Evolutionary conservation across 164 flowering plant genomes (phyloP), one percentile per base, ranked within the genome.

Genomic region (Echeveria elegans): DNA sequence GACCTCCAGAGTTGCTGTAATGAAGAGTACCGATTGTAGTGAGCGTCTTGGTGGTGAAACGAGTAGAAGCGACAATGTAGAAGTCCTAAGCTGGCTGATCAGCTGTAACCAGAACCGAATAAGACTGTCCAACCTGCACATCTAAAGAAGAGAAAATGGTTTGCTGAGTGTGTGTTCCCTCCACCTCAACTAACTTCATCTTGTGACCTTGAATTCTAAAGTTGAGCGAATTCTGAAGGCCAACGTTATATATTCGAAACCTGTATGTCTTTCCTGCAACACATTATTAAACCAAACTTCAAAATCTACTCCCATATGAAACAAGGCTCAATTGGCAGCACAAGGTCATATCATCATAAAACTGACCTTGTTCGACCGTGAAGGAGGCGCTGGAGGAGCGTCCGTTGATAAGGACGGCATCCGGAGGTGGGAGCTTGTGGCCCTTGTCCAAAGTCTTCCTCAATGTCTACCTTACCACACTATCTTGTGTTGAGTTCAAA

Each of bases 111-210:
- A 90, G 79, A 16, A 90, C 89, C 7, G 97, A 90, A 77, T 80
- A 87, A 40, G 92, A 88, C 38, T 90, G 97, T 19, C 97, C 97
- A 12, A 80, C 79, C 61, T 90, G 97, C 58, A 90, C 81, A 63
- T 90, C 97, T 4, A 90, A 80, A 1, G 92, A 87, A 5, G 97
- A 90, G 76, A 79, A 90, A 24, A 80, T 75, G 0, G 78, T 75
- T 66, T 90, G 97, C 15, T 88, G 34, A 4, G 92, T 86, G 69
- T 90, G 97, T 18, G 95, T 88, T 30, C 97, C 97, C 70, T 90
- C 97, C 1, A 90, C 97, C 76, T 90, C 97, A 7, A 86, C 91
- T 41, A 90, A 36, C 68, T 71, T 77, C 90, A 90, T 69, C 69
- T 72, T 85, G 81, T 90, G 97, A 31, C 72, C 76, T 68, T 86